Percentiles rank a stretch among this genome's conserved stretches.
Evolutionary conservation across 2,329 filamentous ascomycete genomes (phyloP).

Genomic region (Metarhizium album): DNA sequence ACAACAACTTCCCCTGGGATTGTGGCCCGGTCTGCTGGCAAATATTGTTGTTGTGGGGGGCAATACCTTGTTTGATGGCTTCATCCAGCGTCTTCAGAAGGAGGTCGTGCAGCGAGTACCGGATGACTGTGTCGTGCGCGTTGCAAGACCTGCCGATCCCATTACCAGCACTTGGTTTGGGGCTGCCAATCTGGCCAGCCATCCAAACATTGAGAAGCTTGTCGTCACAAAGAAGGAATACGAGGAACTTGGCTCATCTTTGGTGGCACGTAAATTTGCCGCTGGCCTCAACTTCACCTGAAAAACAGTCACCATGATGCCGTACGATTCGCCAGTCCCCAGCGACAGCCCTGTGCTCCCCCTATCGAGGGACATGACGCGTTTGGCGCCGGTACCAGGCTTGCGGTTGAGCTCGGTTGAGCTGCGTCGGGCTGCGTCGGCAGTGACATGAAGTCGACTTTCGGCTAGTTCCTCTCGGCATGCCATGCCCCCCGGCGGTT

Average conservation of each 20-base stretch:
- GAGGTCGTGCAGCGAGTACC: slow-evolving; percentile 64
- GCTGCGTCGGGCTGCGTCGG: too few relatives aligned
- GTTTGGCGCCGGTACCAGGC: background rate
- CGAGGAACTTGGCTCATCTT: slow-evolving; percentile 68
- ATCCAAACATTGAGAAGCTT: slow-evolving; percentile 54
- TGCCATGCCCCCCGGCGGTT: background rate
- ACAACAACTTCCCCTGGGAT: slow-evolving; percentile 60
- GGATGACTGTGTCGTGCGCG: slow-evolving; percentile 66
- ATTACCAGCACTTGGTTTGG: slow-evolving; percentile 78
- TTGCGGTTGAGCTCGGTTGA: background rate
- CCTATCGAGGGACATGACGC: background rate
- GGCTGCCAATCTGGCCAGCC: slow-evolving; percentile 64
- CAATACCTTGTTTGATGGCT: slow-evolving; percentile 68
- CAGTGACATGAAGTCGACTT: background rate
- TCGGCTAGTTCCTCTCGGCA: background rate
- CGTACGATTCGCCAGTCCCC: background rate
- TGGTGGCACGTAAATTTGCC: slow-evolving; percentile 64
- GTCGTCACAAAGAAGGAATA: slow-evolving; percentile 85
- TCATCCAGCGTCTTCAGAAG: slow-evolving; percentile 65
- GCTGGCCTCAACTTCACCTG: slow-evolving; percentile 8
- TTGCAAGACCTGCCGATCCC: slow-evolving; percentile 60
- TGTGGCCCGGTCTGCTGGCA: slow-evolving; percentile 74
- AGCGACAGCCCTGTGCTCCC: background rate
- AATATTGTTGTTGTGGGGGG: slow-evolving; percentile 88
- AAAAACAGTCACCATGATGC: background rate